phyloP scores from a whole-genome alignment of 2,329 filamentous ascomycete species.

The Phoma sp. region DNA sequence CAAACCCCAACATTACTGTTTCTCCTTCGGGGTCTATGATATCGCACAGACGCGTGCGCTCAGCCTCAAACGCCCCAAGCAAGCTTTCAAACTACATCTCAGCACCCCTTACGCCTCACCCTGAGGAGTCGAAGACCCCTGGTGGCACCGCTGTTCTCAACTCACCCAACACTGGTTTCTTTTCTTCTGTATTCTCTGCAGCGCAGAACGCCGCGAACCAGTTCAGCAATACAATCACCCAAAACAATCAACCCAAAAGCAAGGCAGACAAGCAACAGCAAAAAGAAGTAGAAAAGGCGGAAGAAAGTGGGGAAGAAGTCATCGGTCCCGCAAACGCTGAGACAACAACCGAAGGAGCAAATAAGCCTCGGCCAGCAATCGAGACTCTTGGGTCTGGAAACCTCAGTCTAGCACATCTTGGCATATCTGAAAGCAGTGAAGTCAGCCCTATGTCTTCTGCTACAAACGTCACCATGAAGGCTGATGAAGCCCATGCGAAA shows the following conservation, averaged over 20 bases:
- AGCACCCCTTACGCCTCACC: conserved; percentile 73
- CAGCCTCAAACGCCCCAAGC: conserved; percentile 69
- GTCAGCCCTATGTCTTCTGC: conserved; percentile 64
- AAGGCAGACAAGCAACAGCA: conserved; percentile 17
- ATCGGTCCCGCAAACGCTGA: conserved; percentile 43
- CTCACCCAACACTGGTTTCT: conserved; percentile 68
- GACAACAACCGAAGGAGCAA: conserved; percentile 23
- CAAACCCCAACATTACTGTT: conserved; percentile 60
- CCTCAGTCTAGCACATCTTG: conserved; percentile 85
- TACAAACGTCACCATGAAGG: conserved; percentile 59
- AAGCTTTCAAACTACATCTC: conserved; percentile 79
- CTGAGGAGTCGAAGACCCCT: conserved; percentile 70
- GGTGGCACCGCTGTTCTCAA: conserved; percentile 59
- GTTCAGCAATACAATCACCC: conserved; percentile 75
- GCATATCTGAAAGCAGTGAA: conserved; percentile 70
- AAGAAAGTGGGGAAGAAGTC: conserved; percentile 51
- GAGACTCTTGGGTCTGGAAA: conserved; percentile 90
- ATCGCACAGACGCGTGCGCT: conserved; percentile 70
- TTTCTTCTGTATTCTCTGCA: conserved; percentile 89
- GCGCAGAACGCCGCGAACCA: conserved; percentile 89
- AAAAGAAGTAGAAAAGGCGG: conserved; percentile 35
- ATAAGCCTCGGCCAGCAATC: conserved; percentile 71
- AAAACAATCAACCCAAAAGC: conserved; percentile 60
- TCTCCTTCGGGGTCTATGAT: conserved; percentile 74
- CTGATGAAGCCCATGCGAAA: conserved; percentile 62